These are phyloP conservation scores for Penicillium antarcticum DNA, from an alignment of 495 filamentous ascomycete genomes.

Conservation along the genomic window DNA sequence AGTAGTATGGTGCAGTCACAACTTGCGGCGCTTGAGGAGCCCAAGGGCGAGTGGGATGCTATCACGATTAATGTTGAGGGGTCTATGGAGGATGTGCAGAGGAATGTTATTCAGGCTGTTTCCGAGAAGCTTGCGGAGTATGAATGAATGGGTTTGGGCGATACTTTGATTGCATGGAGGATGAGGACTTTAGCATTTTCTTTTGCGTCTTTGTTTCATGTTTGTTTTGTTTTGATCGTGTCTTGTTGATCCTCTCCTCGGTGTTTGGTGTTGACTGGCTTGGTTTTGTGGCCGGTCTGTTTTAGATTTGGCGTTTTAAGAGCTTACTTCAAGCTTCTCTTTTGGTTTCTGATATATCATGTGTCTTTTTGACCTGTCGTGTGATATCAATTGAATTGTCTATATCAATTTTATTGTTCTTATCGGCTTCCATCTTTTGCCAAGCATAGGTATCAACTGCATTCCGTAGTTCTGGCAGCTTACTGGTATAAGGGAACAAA, in stretches of 20 bases:
- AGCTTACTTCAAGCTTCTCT: not conserved
- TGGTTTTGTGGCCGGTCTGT: not conserved
- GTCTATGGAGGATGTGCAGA: conserved; percentile 61
- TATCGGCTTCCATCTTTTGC: too few species aligned
- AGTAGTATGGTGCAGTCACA: conserved; percentile 96
- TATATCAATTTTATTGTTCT: not conserved
- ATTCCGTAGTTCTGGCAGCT: too few species aligned
- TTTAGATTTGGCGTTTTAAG: conserved; percentile 5
- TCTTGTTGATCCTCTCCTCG: conserved; percentile 1
- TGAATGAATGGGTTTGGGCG: conserved; percentile 13
- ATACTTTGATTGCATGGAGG: conserved; percentile 9
- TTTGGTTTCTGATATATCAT: not conserved
- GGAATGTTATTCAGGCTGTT: conserved; percentile 58
- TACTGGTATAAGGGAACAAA: too few species aligned
- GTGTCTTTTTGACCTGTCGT: not conserved
- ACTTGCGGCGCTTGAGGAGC: conserved; percentile 79
- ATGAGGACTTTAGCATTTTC: conserved; percentile 3
- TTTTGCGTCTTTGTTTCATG: conserved; percentile 9
- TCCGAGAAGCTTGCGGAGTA: conserved; percentile 32
- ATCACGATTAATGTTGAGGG: conserved; percentile 76
- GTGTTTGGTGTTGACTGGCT: conserved; percentile 5
- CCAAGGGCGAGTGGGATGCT: conserved; percentile 78
- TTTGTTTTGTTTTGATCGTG: conserved; percentile 9
- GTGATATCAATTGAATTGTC: not conserved
- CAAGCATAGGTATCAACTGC: too few species aligned